phyloP scores from a whole-genome alignment of 1,284 basidiomycete species.

The Coniophora puteana region DNA sequence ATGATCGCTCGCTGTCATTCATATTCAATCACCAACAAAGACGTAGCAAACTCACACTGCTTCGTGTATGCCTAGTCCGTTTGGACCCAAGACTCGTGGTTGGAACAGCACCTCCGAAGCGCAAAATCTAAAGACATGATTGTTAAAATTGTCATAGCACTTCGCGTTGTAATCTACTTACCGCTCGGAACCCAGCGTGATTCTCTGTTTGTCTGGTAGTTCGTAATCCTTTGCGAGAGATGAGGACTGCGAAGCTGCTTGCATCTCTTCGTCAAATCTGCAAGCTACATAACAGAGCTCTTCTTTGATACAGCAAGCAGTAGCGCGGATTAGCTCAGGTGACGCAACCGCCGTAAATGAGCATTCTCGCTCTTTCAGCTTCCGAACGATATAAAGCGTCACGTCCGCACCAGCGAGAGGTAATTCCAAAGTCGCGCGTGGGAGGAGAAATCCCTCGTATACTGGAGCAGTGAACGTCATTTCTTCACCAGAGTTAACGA shows the following conservation, averaged over 20 bases:
- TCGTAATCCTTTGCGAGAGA: constrained; percentile 83
- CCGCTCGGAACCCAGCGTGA: constrained; percentile 83
- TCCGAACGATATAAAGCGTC: constrained; percentile 79
- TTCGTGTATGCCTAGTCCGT: constrained; percentile 80
- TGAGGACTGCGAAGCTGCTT: constrained; percentile 76
- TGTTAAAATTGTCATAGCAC: no score
- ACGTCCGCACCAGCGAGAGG: constrained; percentile 82
- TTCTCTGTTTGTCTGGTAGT: constrained; percentile 82
- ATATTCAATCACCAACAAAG: constrained; percentile 10
- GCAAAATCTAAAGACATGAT: constrained; percentile 66
- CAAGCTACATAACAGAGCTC: constrained; percentile 86
- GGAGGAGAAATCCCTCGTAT: constrained; percentile 84
- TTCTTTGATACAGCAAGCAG: no score
- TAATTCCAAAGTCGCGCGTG: constrained; percentile 79
- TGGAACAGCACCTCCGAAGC: constrained; percentile 82
- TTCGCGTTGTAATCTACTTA: no score
- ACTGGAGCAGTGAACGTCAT: constrained; percentile 93
- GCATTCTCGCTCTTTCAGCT: constrained; percentile 81
- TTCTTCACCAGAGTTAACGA: constrained; percentile 92
- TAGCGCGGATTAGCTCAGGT: constrained; percentile 81
- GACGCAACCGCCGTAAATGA: constrained; percentile 79
- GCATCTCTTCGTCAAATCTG: constrained; percentile 85
- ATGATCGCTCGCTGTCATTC: constrained; percentile 1
- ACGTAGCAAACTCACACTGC: constrained; percentile 56
- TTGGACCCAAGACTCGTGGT: constrained; percentile 75